Base-by-base conservation (phyloP, 345 rosid species). In the Brassica cretica region DNA sequence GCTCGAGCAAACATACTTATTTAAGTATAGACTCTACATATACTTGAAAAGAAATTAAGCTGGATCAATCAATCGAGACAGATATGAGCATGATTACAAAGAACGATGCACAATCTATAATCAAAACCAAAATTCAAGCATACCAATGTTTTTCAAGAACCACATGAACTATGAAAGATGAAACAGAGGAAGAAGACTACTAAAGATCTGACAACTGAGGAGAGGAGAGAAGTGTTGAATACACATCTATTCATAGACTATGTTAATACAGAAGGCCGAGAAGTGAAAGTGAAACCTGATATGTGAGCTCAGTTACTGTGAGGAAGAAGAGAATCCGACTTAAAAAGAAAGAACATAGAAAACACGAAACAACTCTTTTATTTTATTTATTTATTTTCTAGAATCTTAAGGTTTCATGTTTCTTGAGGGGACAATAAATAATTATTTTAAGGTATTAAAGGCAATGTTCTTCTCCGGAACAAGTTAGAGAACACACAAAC, bases 201-300 rank as follows among this genome's bases (percentile, higher is more conserved):
- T 30, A 62, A 63, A 49, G 79, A 76, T 69, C 64, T 30, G 70
- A 49, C 27, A 69, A 61, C 21, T 37, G 66, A 41, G 32, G 14
- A 75, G 9, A 35, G 66, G 18, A 9, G 51, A 56, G 3, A 56
- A 9, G 25, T 9, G 11, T 15, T 1, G 3, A 24, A 5, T 35
- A 65, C 35, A 37, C 1, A 53, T 51, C 15, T 2, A 27, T 21
- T 15, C 30, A 11, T 15, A 59, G 4, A 59, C 19, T 18, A 25
- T 30, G 53, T 12, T 5, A 8, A 6, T 27, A 8, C 8, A 30
- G 9, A 8, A 69, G 10, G 64, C 1, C 33, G 66, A 71, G 71
- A 63, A 2, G 55, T 27, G 4, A 0, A 32, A 27, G 30, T 27
- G 30, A 18, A 64, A 71, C 81, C 76, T 78, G 72, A 27, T 70